Evolutionary conservation across 129 eudicot genomes (phyloP), one percentile per base, ranked within the genome.

Genomic region (Dittrichia graveolens): DNA sequence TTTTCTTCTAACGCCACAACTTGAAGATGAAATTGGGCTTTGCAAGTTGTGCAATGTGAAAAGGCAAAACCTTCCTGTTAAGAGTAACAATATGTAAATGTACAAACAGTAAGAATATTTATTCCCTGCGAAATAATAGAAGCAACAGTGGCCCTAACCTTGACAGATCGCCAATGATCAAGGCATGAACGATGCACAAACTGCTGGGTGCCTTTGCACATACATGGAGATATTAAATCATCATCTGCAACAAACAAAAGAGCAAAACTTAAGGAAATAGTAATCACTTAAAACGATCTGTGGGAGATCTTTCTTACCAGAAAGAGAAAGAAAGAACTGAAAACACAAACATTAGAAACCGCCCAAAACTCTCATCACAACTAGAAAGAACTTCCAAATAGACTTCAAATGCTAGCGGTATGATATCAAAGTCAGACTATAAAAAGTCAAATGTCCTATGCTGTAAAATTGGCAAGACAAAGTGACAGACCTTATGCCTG

Each of bases 161-260:
- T 92, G 39, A 92, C 96, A 14, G 98, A 87, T 19, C 96, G 88
- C 98, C 98, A 92, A 65, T 92, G 94, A 80, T 92, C 98, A 66
- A 92, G 95, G 83, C 98, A 92, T 47, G 87, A 73, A 16, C 98
- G 91, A 61, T 89, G 98, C 63, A 92, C 98, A 87, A 86, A 89
- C 82, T 87, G 96, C 64, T 89, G 96, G 31, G 98, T 89, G 75
- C 98, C 98, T 79, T 92, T 92, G 89, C 98, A 92, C 94, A 86
- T 89, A 75, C 98, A 92, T 78, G 98, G 98, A 45, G 98, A 86
- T 85, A 92, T 92, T 74, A 92, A 72, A 67, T 89, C 95, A 50
- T 82, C 95, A 74, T 87, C 98, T 89, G 38, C 71, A 45, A 37
- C 71, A 74, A 61, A 9, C 4, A 59, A 52, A 41, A 16, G 2